phyloP scores from a whole-genome alignment of 208 protist genomes.

The Acanthamoeba culbertsoni region DNA sequence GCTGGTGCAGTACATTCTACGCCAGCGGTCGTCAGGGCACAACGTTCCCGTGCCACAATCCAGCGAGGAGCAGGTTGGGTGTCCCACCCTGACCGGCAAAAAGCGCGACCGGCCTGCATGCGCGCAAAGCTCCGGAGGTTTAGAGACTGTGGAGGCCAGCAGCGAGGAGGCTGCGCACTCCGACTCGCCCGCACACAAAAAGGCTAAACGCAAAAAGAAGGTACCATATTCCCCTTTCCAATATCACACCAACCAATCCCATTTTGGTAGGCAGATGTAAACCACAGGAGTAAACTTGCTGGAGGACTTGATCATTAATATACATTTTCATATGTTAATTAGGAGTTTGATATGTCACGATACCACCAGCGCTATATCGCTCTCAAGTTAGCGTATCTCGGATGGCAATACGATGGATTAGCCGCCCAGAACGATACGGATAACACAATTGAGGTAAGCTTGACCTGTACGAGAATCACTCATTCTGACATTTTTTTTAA shows the following conservation, averaged over 20 bases:
- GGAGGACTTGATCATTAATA: background rate
- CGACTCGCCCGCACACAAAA: too few species aligned
- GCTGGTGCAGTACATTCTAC: background rate
- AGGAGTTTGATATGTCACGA: slow-evolving; percentile 49
- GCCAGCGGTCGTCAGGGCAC: background rate
- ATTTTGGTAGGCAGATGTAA: background rate
- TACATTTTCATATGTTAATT: background rate
- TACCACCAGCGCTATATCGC: slow-evolving; percentile 73
- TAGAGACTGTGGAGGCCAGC: background rate
- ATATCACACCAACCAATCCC: too few species aligned
- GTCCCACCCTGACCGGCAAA: background rate
- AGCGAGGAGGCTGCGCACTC: too few species aligned
- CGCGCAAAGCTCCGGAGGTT: too few species aligned
- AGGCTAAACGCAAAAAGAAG: too few species aligned
- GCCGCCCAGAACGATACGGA: slow-evolving; percentile 75
- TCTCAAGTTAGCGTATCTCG: slow-evolving; percentile 85
- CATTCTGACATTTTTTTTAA: too few species aligned
- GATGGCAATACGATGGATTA: slow-evolving; percentile 83
- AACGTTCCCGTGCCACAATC: background rate
- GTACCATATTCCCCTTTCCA: too few species aligned
- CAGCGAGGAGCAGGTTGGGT: background rate
- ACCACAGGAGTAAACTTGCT: background rate
- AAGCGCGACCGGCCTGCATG: background rate
- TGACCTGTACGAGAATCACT: too few species aligned
- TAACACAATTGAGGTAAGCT: slow-evolving; percentile 79